Evolutionary conservation across 129 eudicot genomes (phyloP), one percentile per base, ranked within the genome.

Genomic region (Dittrichia graveolens): DNA sequence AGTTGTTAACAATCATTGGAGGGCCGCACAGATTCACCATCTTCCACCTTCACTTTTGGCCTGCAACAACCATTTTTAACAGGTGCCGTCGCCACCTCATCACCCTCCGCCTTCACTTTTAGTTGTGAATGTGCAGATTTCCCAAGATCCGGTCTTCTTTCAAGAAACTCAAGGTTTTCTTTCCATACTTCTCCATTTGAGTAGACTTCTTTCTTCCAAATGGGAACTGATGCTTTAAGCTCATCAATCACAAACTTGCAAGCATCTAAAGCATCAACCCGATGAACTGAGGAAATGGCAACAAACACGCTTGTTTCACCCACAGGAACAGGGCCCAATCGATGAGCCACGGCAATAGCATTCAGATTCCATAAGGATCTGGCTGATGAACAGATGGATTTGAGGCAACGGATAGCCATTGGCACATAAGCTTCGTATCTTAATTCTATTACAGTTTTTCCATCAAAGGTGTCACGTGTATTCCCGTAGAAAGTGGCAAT

Each of bases 141-240:
- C 40, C 86, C 89, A 40, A 78, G 70, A 61, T 84, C 87, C 4
- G 71, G 53, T 76, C 77, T 79, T 78, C 96, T 87, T 64, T 87
- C 95, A 40, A 92, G 43, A 80, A 92, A 92, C 88, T 89, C 98
- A 1, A 74, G 39, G 62, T 92, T 92, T 80, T 92, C 96, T 61
- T 92, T 92, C 96, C 98, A 92, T 14, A 92, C 88, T 81, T 92
- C 98, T 65, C 98, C 98, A 71, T 92, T 89, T 3, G 91, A 65
- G 72, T 89, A 92, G 58, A 92, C 98, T 86, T 92, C 98, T 81
- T 92, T 92, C 80, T 92, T 92, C 98, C 98, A 92, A 35, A 92
- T 92, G 2, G 96, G 98, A 60, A 92, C 97, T 0, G 91, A 81
- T 24, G 98, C 98, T 83, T 92, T 92, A 7, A 92, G 46, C 81